Base-by-base conservation (phyloP, 192 early-diverging fungal species). In the Coemansia sp. region DNA sequence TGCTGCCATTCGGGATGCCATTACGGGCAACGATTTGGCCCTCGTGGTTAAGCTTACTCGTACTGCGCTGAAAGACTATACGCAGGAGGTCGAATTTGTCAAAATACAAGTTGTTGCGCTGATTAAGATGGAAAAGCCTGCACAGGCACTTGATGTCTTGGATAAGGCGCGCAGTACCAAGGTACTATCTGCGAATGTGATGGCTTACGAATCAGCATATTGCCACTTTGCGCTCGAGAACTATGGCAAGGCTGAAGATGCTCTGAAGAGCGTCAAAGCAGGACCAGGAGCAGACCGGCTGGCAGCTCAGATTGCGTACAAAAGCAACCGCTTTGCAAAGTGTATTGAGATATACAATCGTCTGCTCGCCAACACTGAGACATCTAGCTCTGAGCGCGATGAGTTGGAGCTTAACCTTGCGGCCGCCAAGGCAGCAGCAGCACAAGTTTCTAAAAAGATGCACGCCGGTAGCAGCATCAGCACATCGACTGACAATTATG, bases 241-340 rank as follows among this genome's bases (percentile, higher is more conserved):
- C 15, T 81, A 81, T 48, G 70, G 52, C 10, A 60, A 66, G 5
- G 70, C 79, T 24, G 47, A 53, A 23, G 38, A 21, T 1, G 27
- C 48, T 12, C 64, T 81, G n/a, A 52, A 52, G 35, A 45, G 65
- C 5, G 67, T 38, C 15, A 58, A 43, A 35, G 32, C 61, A 14
- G 63, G 73, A 5, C 53, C 47, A 4, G 48, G 52, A 4, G 55
- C 41, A 4, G 63, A 66, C 52, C 55, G 60, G 17, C 51, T 81
- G 63, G 25, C 59, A 12, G 79, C 79, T 10, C 79, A 81, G 60
- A 69, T 81, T 67, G 73, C 73, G 23, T 81, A 76, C 74, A 81
- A 76, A 38, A 50, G 63, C 45, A 63, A 64, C 32, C 50, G 69
- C 22, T 81, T 70, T 63, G 45, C 53, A 14, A 66, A 74, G 38